Base-by-base conservation (phyloP, 2,329 filamentous ascomycete species). In the Ophiognomonia clavigignenti-juglandacearum region DNA sequence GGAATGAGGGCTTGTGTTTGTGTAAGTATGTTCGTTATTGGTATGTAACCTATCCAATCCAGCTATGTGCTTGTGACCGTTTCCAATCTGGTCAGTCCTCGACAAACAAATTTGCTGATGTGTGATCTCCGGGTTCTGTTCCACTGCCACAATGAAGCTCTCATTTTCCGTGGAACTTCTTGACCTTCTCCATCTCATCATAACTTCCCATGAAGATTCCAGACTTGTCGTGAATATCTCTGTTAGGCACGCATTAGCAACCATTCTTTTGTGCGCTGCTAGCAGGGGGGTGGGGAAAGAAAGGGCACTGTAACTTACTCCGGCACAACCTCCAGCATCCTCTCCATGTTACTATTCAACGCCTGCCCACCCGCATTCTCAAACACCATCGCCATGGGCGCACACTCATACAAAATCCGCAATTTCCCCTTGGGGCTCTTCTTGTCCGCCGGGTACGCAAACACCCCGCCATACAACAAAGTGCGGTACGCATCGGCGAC, bases 361-460 rank as follows among this genome's bases (percentile, higher is more conserved):
- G 93, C 93, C 68, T 95, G 84, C 51, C 93, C 93, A 58, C 93
- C 93, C 59, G 93, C 93, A 70, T 98, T 96, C 72, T 98, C 93
- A 67, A 98, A 97, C 6, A 98, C 81, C 85, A 97, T 87, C 20
- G 93, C 93, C 93, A 98, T 98, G 32, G 93, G 93, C 13, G 93
- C 93, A 65, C 93, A 98, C 74, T 98, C 93, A 71, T 98, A 98
- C 59, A 98, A 67, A 57, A 98, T 98, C 56, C 93, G 81, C 57
- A 98, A 79, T 77, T 98, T 98, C 58, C 93, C 93, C 82, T 97
- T 98, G 55, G 91, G 89, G 63, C 86, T 95, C 83, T 98, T 97
- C 76, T 91, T 95, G 64, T 98, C 93, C 13, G 92, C 88, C 0
- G 93, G 93, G 65, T 98, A 98, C 37, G 93, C 93, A 67, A 98